These are phyloP conservation scores for Lachnellula occidentalis DNA, from an alignment of 2,329 filamentous ascomycete species.

Conservation along the genomic window DNA sequence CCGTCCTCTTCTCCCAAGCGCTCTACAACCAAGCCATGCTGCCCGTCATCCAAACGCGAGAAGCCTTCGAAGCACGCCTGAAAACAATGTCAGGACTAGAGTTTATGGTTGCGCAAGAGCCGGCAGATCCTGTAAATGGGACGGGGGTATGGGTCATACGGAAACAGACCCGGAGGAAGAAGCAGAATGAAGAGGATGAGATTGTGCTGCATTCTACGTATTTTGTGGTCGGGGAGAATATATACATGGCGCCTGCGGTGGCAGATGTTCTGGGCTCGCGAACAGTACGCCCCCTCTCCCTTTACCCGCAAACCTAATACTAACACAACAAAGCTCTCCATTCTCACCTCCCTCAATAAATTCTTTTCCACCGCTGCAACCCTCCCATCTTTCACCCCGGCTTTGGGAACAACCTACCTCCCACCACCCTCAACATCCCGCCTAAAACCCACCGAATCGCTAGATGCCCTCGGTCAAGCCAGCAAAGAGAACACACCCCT, in stretches of 20 bases:
- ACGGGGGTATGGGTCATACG: constrained; percentile 66
- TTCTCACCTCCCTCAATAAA: constrained; percentile 29
- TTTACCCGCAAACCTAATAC: constrained; percentile 1
- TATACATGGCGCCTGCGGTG: constrained; percentile 60
- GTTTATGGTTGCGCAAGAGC: constrained; percentile 61
- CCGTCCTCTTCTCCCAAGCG: constrained; percentile 56
- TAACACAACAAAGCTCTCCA: constrained; percentile 13
- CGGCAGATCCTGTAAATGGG: constrained; percentile 54
- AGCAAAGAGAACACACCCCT: constrained; percentile 39
- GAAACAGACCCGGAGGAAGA: constrained; percentile 59
- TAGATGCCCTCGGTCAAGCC: constrained; percentile 17
- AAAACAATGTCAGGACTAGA: constrained; percentile 62
- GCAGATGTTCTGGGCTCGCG: constrained; percentile 54
- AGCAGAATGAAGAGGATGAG: constrained; percentile 50
- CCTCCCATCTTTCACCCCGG: constrained; percentile 41
- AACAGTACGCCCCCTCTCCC: constrained; percentile 42
- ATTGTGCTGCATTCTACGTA: constrained; percentile 55
- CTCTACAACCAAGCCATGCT: constrained; percentile 55
- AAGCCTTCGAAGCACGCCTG: constrained; percentile 57
- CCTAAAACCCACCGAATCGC: constrained; percentile 18
- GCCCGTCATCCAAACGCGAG: constrained; percentile 53
- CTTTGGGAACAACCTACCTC: constrained; percentile 40
- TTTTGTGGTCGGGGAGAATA: constrained; percentile 60
- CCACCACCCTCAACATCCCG: constrained; percentile 18
- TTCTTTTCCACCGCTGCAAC: constrained; percentile 30